A percentile compares a stretch with the other conserved stretches of the same genome.
Evolutionary conservation across 805 yeast genomes (phyloP).

Genomic region (Ogataea sp.): DNA sequence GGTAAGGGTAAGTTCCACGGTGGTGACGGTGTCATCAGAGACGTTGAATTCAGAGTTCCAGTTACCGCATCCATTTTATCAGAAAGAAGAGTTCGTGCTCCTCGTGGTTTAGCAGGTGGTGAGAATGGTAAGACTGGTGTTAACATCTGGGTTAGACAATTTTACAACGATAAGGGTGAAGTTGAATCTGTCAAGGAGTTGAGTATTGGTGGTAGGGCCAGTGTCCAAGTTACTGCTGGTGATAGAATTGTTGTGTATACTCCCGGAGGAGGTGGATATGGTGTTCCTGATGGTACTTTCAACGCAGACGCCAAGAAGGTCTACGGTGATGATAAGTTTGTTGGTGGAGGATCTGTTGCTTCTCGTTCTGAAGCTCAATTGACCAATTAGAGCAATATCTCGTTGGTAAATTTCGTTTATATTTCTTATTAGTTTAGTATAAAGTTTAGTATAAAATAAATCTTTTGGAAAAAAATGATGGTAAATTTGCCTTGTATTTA

Average conservation of each 20-base stretch:
- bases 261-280: slow-evolving; percentile 88
- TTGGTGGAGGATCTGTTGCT: slow-evolving; percentile 24
- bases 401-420: neutral
- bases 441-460: no score
- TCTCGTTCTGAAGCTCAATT: slow-evolving; percentile 22
- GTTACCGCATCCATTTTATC: slow-evolving; percentile 74
- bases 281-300: slow-evolving; percentile 19
- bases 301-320: neutral
- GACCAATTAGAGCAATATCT: slow-evolving; percentile 16
- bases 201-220: slow-evolving; percentile 66
- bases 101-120: slow-evolving; percentile 86
- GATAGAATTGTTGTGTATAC: slow-evolving; percentile 63
- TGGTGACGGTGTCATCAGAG: slow-evolving; percentile 83
- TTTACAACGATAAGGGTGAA: slow-evolving; percentile 16
- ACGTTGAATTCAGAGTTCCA: slow-evolving; percentile 67
- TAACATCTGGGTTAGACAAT: slow-evolving; percentile 26
- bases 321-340: slow-evolving; percentile 6
- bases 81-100: slow-evolving; percentile 78
- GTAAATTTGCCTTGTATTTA: no score
- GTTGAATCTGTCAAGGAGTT: slow-evolving; percentile 28
- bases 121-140: slow-evolving; percentile 64
- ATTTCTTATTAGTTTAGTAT: neutral
- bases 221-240: slow-evolving; percentile 49
- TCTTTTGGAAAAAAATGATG: no score
- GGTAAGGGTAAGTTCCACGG: slow-evolving; percentile 69